Conservation (phyloP, 441 rosid genomes). For the Pelargonium myrrhifolium region DNA sequence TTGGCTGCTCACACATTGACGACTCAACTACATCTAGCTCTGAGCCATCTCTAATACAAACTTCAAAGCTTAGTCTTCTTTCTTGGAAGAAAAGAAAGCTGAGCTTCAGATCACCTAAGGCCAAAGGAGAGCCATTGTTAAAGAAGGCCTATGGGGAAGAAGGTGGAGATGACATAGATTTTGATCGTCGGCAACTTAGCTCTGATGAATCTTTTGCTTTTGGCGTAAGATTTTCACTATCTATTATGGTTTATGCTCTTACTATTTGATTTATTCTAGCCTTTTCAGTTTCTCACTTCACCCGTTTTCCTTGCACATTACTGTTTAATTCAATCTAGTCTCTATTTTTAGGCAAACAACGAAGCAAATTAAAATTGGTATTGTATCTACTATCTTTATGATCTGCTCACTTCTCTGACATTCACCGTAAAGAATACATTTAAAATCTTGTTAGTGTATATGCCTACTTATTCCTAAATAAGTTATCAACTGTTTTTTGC, state of each 20-base stretch:
- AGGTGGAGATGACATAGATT: slow-evolving; percentile 94
- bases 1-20: slow-evolving; percentile 32
- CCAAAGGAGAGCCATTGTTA: slow-evolving; percentile 79
- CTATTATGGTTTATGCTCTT: not conserved
- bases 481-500: slow-evolving; percentile 20
- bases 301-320: not conserved
- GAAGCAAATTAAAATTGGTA: no score
- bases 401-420: not conserved
- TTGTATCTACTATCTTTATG: no score
- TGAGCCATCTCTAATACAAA: slow-evolving; percentile 38
- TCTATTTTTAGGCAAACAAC: no score
- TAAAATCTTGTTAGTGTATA: not conserved
- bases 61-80: slow-evolving; percentile 55
- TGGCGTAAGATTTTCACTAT: slow-evolving; percentile 36
- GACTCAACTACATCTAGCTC: slow-evolving; percentile 30
- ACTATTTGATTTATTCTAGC: not conserved
- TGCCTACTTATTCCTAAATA: not conserved
- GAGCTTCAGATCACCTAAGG: slow-evolving; percentile 75
- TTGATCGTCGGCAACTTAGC: slow-evolving; percentile 75
- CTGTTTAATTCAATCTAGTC: not conserved
- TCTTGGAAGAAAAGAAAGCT: slow-evolving; percentile 86
- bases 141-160: slow-evolving; percentile 81
- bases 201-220: slow-evolving; percentile 58
- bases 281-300: not conserved
- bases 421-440: no score